Evolutionary conservation across 2,329 filamentous ascomycete species (phyloP).

Genomic region (Cordyceps pruinosa): DNA sequence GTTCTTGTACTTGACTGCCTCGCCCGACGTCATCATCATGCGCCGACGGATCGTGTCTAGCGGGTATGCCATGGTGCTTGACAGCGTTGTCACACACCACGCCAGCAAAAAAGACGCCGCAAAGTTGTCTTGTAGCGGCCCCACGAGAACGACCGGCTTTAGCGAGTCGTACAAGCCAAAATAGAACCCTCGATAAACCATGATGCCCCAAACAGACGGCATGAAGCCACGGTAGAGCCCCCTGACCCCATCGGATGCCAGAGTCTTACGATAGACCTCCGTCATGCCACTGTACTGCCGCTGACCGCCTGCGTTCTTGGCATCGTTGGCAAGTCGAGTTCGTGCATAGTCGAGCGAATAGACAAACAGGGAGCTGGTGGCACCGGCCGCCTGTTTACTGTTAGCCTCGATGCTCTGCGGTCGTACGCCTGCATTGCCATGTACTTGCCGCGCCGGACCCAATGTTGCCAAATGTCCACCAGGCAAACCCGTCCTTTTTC

Average conservation of each 20-base stretch:
- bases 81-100: constrained; percentile 99
- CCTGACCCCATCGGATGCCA: constrained; percentile 94
- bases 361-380: constrained; percentile 99
- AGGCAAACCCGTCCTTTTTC: constrained; percentile 93
- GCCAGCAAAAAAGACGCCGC: constrained; percentile 97
- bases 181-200: constrained; percentile 99
- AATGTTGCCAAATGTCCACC: constrained; percentile 99
- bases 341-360: constrained; percentile 99
- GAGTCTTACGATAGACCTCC: constrained; percentile 99
- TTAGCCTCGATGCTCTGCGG: neutral
- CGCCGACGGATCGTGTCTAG: constrained; percentile 99
- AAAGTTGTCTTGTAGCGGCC: constrained; percentile 94
- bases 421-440: neutral
- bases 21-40: constrained; percentile 98
- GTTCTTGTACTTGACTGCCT: constrained; percentile 99
- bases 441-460: constrained; percentile 67
- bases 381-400: constrained; percentile 76
- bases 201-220: constrained; percentile 96
- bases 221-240: constrained; percentile 99
- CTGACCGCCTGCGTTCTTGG: constrained; percentile 96
- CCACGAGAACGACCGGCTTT: constrained; percentile 95
- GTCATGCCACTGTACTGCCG: constrained; percentile 99
- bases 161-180: constrained; percentile 99
- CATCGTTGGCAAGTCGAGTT: constrained; percentile 99
- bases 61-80: constrained; percentile 99